Evolutionary conservation across 768 basidiomycete genomes (phyloP), one percentile per base, ranked within the genome.

Genomic region (Mycena pura): DNA sequence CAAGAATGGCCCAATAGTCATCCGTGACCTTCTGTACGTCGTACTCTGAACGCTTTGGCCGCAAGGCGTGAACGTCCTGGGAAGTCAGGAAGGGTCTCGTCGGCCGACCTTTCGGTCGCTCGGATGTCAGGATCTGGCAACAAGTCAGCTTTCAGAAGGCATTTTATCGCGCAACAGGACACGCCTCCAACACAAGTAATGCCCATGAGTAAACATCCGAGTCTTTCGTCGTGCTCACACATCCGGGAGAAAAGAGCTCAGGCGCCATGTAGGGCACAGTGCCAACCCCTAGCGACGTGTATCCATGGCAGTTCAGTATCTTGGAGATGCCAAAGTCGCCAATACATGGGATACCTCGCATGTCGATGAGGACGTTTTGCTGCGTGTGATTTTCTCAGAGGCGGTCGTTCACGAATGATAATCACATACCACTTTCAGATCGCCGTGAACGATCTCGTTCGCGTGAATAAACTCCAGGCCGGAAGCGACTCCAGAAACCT

Each of bases 241-340:
- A 29, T 2, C 17, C 6, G 27, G 15, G 9, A 29, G 44, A 10
- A 8, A 6, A 11, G 28, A 47, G 9, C 11, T 69, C 68, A 5
- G 68, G 68, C 22, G 63, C 61, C 66, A 68, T 68, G 51, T 64
- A 69, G 3, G 63, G 66, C n/a, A 56, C 9, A 38, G 67, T 60
- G 5, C 64, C 64, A 27, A 49, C 48, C 27, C 53, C 58, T 24
- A 40, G 29, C 6, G 64, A 54, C 28, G 60, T 62, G 46, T 40
- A 53, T 10, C 58, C 62, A 17, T 41, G 39, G 14, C 34, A 39
- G 49, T 58, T 54, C 6, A 63, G 9, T 13, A 63, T 49, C 24
- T 27, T 39, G 5, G 69, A 65, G 14, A 72, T 49, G 7, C 70
- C 70, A 70, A 45, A 72, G 45, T 72, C 70, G 6, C 64, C 41